Percentiles rank a stretch among this genome's conserved stretches.
Conservation (phyloP, 2,329 filamentous ascomycete genomes). For the Tolypocladium inflatum region DNA sequence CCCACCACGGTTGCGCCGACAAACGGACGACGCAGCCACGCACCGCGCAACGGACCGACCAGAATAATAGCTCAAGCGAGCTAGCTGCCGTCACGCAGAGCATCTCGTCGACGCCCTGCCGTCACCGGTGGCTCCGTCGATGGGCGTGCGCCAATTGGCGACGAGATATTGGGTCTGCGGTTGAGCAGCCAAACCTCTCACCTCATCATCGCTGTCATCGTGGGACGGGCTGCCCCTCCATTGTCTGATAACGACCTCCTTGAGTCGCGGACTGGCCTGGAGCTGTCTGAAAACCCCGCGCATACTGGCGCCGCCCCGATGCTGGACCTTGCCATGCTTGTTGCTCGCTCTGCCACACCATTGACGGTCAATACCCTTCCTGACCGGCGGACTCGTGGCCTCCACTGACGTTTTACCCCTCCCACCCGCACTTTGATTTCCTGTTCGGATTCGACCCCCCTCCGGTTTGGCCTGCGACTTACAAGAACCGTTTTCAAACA, state of each 20-base stretch:
- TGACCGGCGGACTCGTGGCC: not conserved
- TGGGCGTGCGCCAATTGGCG: not conserved
- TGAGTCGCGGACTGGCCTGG: not conserved
- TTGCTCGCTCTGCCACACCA: not conserved
- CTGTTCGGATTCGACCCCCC: not conserved
- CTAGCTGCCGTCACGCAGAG: not conserved
- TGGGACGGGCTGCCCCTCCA: not conserved
- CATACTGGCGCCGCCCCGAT: not conserved
- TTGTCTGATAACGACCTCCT: not conserved
- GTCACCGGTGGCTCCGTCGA: not conserved
- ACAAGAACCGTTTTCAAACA: not conserved
- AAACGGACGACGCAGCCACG: not conserved
- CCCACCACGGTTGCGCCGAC: slow-evolving; percentile 1
- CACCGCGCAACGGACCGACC: slow-evolving; percentile 3
- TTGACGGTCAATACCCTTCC: not conserved
- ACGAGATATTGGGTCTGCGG: not conserved
- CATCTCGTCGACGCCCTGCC: not conserved
- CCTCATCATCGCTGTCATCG: not conserved
- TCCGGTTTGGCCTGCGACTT: slow-evolving; percentile 4
- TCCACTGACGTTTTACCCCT: not conserved
- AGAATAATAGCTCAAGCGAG: slow-evolving; percentile 5
- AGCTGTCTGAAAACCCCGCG: not conserved
- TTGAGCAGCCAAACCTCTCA: not conserved
- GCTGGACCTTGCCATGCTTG: not conserved
- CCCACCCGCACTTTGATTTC: slow-evolving; percentile 2